Conservation (phyloP, 352 stramenopile genomes). For the Pythium pyrilobum region DNA sequence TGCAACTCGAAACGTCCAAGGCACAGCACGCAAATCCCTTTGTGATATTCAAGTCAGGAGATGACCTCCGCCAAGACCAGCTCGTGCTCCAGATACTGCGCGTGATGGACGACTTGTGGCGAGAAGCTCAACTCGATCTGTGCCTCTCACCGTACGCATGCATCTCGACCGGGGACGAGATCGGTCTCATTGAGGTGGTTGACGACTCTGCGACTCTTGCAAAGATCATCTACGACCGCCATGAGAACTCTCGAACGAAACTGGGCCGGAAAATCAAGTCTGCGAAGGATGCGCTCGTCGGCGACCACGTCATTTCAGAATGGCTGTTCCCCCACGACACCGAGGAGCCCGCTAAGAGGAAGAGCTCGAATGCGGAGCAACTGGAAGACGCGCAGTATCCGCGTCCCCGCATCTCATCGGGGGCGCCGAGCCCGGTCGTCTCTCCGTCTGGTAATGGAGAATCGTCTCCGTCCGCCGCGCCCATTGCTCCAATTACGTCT, state of each 20-base stretch:
- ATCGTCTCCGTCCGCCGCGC: background rate
- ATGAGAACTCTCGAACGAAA: constrained; percentile 55
- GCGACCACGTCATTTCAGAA: constrained; percentile 56
- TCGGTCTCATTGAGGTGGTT: constrained; percentile 90
- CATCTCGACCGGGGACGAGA: constrained; percentile 80
- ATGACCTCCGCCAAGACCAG: constrained; percentile 93
- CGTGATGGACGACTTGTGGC: constrained; percentile 91
- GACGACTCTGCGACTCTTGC: constrained; percentile 83
- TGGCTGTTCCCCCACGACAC: constrained; percentile 53
- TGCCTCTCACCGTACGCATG: constrained; percentile 84
- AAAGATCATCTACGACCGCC: constrained; percentile 76
- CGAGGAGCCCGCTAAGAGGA: background rate
- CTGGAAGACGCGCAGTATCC: background rate
- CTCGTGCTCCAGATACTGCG: constrained; percentile 89
- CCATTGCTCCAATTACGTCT: constrained; percentile 24
- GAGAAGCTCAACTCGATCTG: constrained; percentile 77
- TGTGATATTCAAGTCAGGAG: constrained; percentile 91
- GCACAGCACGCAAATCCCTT: constrained; percentile 47
- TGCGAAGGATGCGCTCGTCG: constrained; percentile 60
- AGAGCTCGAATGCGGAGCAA: background rate
- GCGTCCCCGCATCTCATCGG: no score
- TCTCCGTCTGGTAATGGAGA: background rate
- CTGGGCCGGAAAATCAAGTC: constrained; percentile 59
- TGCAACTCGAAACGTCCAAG: constrained; percentile 80
- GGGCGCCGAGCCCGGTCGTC: background rate